A percentile compares a stretch with the other conserved stretches of the same genome.
Evolutionary conservation across 164 flowering plant species (phyloP).

Genomic region (Macadamia integrifolia): DNA sequence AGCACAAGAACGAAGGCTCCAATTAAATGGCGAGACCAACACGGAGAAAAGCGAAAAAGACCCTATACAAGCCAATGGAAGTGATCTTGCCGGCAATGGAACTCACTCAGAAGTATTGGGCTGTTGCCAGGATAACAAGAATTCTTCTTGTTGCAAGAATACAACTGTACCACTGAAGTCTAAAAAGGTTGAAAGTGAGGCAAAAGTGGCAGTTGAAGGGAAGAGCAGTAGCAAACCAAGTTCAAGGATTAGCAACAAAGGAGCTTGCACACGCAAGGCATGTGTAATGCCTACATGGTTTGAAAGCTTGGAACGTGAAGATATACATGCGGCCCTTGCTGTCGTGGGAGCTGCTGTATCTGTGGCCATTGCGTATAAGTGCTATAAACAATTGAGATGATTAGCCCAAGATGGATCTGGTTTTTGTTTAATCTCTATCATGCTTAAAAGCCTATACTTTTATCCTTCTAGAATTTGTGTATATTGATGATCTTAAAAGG

Average conservation of each 20-base stretch:
- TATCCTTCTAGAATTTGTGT: background rate
- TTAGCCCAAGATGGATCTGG: background rate
- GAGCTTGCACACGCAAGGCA: conserved; percentile 34
- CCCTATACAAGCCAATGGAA: conserved; percentile 13
- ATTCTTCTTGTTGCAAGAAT: conserved; percentile 53
- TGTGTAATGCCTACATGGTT: conserved; percentile 71
- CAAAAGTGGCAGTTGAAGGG: conserved; percentile 19
- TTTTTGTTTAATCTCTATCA: background rate
- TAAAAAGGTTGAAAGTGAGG: conserved; percentile 7
- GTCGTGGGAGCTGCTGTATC: conserved; percentile 71
- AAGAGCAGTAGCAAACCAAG: conserved; percentile 25
- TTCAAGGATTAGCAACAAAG: conserved; percentile 28
- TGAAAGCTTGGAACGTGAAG: conserved; percentile 91
- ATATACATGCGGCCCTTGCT: conserved; percentile 81
- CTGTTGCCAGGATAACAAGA: conserved; percentile 62
- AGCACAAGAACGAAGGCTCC: conserved; percentile 50
- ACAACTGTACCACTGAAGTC: conserved; percentile 18
- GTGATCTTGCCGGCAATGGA: conserved; percentile 13
- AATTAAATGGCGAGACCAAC: conserved; percentile 23
- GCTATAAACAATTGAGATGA: conserved; percentile 57
- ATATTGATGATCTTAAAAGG: background rate
- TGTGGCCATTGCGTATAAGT: conserved; percentile 60
- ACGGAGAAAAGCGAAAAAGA: conserved; percentile 25
- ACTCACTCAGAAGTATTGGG: conserved; percentile 24
- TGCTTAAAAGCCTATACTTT: background rate